Conservation (phyloP, 2,329 filamentous ascomycete species). For the Colletotrichum truncatum region DNA sequence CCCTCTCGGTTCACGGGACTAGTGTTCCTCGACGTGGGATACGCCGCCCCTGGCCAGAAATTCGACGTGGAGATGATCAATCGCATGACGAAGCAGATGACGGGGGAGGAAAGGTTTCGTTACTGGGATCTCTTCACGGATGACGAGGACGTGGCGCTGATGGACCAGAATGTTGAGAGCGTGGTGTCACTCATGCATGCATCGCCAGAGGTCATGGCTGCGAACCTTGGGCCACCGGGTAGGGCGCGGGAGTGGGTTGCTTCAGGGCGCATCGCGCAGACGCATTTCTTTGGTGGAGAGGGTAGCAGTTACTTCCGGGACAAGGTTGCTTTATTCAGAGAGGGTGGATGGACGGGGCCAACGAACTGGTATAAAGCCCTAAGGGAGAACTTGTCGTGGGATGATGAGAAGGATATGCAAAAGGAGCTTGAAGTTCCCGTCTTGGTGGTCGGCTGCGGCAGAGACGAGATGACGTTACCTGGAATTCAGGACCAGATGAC, state of each 20-base stretch:
- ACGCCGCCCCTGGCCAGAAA: conserved; percentile 36
- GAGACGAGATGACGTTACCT: conserved; percentile 17
- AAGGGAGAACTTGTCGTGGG: conserved; percentile 4
- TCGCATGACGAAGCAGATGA: conserved; percentile 36
- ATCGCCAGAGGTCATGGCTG: conserved; percentile 12
- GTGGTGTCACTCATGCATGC: conserved; percentile 21
- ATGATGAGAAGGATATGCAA: conserved; percentile 7
- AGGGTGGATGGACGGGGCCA: conserved; percentile 12
- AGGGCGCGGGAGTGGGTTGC: conserved; percentile 10
- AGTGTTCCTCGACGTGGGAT: conserved; percentile 42
- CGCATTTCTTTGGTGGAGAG: background rate
- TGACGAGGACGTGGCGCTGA: background rate
- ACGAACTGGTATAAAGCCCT: conserved; percentile 24
- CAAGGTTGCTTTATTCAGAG: background rate
- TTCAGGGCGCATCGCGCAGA: background rate
- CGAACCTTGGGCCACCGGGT: conserved; percentile 4
- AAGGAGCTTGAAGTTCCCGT: conserved; percentile 2
- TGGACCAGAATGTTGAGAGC: conserved; percentile 6
- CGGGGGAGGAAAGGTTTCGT: conserved; percentile 18
- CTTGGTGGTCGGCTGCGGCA: conserved; percentile 6
- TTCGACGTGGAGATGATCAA: conserved; percentile 44
- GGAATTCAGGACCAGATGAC: conserved; percentile 20
- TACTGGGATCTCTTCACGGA: conserved; percentile 25
- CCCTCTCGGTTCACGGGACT: conserved; percentile 33
- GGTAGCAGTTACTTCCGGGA: background rate